Evolutionary conservation across 225 moss, liverwort and hornwort genomes (phyloP), one percentile per base, ranked within the genome.

Genomic region (Physcomitrellopsis africana): DNA sequence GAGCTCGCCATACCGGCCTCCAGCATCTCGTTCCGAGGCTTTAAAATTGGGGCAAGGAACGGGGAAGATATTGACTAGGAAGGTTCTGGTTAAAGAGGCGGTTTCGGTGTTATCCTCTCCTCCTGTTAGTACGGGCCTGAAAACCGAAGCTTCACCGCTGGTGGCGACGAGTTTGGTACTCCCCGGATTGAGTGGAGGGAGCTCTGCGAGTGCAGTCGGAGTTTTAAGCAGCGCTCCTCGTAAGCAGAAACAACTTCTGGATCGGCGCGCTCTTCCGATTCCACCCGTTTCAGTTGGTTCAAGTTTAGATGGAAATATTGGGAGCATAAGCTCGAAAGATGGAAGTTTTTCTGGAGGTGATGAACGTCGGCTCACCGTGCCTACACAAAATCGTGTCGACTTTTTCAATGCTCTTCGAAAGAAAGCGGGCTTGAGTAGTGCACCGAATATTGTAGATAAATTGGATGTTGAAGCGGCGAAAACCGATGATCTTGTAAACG

Each of bases 371-470:
- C 78, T 83, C 17, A 41, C 85, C 13, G 20, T 83, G 59, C 89
- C 86, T 13, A 78, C 83, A 1, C 92, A 89, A 72, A 92, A 92
- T 65, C 86, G 92, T 46, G 89, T 81, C 69, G 92, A 92, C 64
- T 92, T 92, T 57, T 92, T 92, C 60, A 89, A 92, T 67, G 85
- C 89, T 12, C 80, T 92, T 51, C 81, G 92, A 53, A 85, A 79
- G 66, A 92, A 89, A 78, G 80, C 92, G 51, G 87, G 77, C 49
- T 60, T 73, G 68, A 82, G 85, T 59, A 45, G 70, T 47, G 78
- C 73, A 27, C 51, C 76, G 70, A 85, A 71, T 51, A 81, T 53
- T 74, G 47, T 79, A 63, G 87, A 89, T 80, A 92, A 92, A 72
- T 53, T 68, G 77, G 89, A 89, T 26, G 61, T 80, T 43, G 80